Evolutionary conservation across 768 basidiomycete genomes (phyloP), one percentile per base, ranked within the genome.

Genomic region (Boletus pseudopeckii): DNA sequence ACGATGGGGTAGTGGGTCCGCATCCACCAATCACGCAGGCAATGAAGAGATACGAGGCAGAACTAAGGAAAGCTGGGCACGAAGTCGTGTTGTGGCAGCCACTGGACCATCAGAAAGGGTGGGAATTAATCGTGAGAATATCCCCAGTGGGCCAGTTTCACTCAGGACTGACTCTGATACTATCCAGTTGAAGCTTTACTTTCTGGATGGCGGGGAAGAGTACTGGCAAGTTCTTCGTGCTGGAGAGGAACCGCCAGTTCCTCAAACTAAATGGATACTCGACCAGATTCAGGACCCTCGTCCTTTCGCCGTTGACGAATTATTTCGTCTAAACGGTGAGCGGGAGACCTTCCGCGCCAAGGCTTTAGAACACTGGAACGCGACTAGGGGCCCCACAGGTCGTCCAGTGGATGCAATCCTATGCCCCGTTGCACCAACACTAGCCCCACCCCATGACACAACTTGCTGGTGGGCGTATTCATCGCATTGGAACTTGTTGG

Each of bases 401-500:
- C 70, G 78, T 45, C 70, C 72, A 18, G 73, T 81, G 40, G 80
- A 81, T 52, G 77, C 68, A 17, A 71, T 81, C 52, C 71, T 81
- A 11, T 71, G 72, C 54, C 80, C 80, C 15, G 71, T 72, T 39
- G 73, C 76, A 32, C 73, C 80, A 2, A 77, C 75, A 22, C 62
- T 80, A 5, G 79, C 80, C 28, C 73, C 77, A 7, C 79, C 75
- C 8, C 79, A 80, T 49, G 74, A 76, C 55, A 73, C 72, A 5
- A 76, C 74, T 13, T 67, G 72, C n/a, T 80, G 76, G 74, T 77
- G 78, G 77, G 71, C 72, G 7, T 80, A 80, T 60, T 76, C 75
- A 7, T 75, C 76, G 2, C 75, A 81, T 57, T 80, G 80, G 78
- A 82, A 82, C 60, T 58, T 82, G 49, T 58, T 75, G 56, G 80